A percentile compares a stretch with the other conserved stretches of the same genome.
Evolutionary conservation across 208 protist genomes (phyloP).

Genomic region (Pavlovales sp.): DNA sequence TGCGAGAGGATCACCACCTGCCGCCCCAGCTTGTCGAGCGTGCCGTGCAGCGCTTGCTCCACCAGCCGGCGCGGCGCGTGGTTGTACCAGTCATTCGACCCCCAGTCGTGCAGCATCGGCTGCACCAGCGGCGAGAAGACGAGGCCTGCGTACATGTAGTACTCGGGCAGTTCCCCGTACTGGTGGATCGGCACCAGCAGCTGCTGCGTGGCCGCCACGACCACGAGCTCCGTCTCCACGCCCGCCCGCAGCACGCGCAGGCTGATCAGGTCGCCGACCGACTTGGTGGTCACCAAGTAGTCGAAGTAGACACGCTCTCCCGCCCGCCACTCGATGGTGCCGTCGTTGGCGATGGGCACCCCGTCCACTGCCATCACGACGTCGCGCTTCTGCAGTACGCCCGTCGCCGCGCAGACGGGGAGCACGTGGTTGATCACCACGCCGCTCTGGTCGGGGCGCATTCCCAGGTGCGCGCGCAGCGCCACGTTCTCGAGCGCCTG

Average conservation of each 20-base stretch:
- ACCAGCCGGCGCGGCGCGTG: background rate
- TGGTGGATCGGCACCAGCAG: background rate
- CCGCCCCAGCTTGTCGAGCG: background rate
- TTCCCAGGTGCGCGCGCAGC: background rate
- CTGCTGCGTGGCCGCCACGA: background rate
- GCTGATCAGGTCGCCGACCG: background rate
- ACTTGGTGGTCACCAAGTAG: background rate
- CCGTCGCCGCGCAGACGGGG: background rate
- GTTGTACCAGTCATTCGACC: background rate
- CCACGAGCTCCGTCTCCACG: background rate
- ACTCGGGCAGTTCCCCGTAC: background rate
- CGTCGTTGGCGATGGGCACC: slow-evolving; percentile 6
- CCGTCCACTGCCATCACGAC: slow-evolving; percentile 19
- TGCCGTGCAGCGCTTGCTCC: background rate
- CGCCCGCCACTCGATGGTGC: background rate
- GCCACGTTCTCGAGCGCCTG: slow-evolving; percentile 16
- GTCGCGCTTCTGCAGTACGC: background rate
- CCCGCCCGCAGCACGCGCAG: slow-evolving; percentile 2
- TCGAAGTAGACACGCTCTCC: background rate
- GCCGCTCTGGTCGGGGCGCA: background rate
- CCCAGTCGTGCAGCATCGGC: background rate
- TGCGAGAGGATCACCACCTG: background rate
- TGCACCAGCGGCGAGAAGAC: slow-evolving; percentile 7
- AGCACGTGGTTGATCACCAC: background rate
- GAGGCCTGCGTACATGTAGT: background rate